These are phyloP conservation scores for Solanum paucissectum DNA, from an alignment of 257 asterid genomes.

Conservation along the genomic window DNA sequence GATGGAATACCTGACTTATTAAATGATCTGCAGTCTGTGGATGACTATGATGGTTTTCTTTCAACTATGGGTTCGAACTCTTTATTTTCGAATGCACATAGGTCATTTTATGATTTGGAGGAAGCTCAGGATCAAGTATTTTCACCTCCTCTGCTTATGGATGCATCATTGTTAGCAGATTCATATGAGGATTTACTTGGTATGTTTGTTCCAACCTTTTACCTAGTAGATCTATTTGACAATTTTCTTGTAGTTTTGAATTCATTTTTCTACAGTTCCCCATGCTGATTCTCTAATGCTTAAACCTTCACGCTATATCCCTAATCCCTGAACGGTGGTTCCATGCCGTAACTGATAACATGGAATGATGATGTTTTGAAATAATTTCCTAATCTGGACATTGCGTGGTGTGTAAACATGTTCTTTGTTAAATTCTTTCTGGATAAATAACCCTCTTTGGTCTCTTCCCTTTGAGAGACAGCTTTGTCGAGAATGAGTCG, in stretches of 20 bases:
- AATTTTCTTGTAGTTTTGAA: background rate
- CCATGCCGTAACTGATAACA: background rate
- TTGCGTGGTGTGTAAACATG: background rate
- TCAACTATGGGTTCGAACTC: constrained; percentile 72
- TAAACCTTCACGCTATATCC: background rate
- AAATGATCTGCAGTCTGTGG: constrained; percentile 63
- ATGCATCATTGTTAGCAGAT: constrained; percentile 61
- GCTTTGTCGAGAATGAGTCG: background rate
- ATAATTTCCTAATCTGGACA: background rate
- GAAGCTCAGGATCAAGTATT: constrained; percentile 81
- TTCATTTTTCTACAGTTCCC: background rate
- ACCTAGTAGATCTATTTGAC: background rate
- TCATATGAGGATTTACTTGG: constrained; percentile 95
- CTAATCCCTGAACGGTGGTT: background rate
- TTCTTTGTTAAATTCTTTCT: background rate
- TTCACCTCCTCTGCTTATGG: constrained; percentile 93
- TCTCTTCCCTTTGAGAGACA: background rate
- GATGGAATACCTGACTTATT: constrained; percentile 46
- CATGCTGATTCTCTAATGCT: background rate
- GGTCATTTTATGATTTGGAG: constrained; percentile 66
- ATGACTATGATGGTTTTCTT: constrained; percentile 72
- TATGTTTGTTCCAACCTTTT: constrained; percentile 16
- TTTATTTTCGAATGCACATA: constrained; percentile 61
- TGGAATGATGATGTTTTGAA: background rate
- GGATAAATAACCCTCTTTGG: background rate